phyloP scores from a whole-genome alignment of 2,329 filamentous ascomycete genomes.

The Paecilomyces sp. region DNA sequence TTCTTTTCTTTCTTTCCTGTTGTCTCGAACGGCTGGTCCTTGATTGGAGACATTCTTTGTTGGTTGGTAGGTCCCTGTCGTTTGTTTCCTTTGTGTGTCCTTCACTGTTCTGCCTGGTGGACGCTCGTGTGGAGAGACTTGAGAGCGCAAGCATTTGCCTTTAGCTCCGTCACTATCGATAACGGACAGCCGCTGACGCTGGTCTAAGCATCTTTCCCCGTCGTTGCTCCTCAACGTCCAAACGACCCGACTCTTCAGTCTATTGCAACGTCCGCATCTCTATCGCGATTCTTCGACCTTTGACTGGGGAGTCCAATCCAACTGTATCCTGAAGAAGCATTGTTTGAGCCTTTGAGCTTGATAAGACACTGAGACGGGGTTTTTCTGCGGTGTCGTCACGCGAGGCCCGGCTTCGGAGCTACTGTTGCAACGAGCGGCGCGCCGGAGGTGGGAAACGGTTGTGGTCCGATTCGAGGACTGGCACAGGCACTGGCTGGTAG shows the following conservation, averaged over 20 bases:
- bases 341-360: neutral
- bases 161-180: slow-evolving; percentile 1
- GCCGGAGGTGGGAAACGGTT: neutral
- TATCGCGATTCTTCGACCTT: neutral
- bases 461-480: neutral
- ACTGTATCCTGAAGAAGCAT: neutral
- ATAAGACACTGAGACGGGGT: neutral
- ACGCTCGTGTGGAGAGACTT: too few relatives aligned
- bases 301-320: neutral
- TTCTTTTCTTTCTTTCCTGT: neutral
- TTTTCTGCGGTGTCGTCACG: neutral
- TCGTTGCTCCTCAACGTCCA: neutral
- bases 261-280: neutral
- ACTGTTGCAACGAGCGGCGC: neutral
- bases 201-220: neutral
- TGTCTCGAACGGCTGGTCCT: neutral
- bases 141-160: neutral
- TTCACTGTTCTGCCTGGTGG: neutral
- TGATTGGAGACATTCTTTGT: neutral
- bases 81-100: neutral
- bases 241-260: neutral
- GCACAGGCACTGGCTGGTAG: neutral
- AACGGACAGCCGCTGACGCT: neutral
- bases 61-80: neutral
- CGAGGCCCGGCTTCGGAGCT: neutral